Conservation (phyloP, 2,329 filamentous ascomycete species). For the Colletotrichum higginsianum region DNA sequence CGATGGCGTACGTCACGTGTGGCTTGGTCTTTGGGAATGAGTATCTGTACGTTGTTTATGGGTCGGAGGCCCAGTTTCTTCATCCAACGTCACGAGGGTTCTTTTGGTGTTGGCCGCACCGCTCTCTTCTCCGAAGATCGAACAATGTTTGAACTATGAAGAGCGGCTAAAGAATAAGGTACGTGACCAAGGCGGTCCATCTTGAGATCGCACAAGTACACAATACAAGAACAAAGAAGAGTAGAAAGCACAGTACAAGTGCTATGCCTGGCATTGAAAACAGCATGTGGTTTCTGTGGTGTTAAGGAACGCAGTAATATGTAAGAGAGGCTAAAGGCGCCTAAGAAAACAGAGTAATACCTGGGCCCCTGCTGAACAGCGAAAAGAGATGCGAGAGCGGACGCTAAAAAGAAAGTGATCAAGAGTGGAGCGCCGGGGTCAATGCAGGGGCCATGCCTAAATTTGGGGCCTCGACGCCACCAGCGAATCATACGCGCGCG, state of each 20-base stretch:
- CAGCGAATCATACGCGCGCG: constrained; percentile 42
- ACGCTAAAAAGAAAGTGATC: constrained; percentile 25
- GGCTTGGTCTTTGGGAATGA: constrained; percentile 20
- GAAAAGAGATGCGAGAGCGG: constrained; percentile 25
- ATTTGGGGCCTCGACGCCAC: constrained; percentile 4
- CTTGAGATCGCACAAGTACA: too few relatives aligned
- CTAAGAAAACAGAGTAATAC: constrained; percentile 5
- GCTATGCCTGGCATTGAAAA: too few relatives aligned
- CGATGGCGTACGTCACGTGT: constrained; percentile 36
- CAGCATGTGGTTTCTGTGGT: too few relatives aligned
- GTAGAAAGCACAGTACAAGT: too few relatives aligned
- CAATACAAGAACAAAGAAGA: too few relatives aligned
- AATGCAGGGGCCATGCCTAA: constrained; percentile 34
- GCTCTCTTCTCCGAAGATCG: background rate
- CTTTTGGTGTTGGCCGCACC: constrained; percentile 5
- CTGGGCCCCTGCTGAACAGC: constrained; percentile 10
- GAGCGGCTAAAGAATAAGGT: too few relatives aligned
- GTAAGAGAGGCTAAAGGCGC: constrained; percentile 13
- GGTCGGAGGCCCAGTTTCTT: background rate
- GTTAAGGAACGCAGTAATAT: too few relatives aligned
- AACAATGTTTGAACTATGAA: background rate
- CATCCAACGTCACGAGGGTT: constrained; percentile 1
- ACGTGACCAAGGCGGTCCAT: too few relatives aligned
- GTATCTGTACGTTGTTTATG: too few relatives aligned
- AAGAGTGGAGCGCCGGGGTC: constrained; percentile 3